Base-by-base conservation (phyloP, 2,329 filamentous ascomycete species). In the Sclerotinia spermophila region DNA sequence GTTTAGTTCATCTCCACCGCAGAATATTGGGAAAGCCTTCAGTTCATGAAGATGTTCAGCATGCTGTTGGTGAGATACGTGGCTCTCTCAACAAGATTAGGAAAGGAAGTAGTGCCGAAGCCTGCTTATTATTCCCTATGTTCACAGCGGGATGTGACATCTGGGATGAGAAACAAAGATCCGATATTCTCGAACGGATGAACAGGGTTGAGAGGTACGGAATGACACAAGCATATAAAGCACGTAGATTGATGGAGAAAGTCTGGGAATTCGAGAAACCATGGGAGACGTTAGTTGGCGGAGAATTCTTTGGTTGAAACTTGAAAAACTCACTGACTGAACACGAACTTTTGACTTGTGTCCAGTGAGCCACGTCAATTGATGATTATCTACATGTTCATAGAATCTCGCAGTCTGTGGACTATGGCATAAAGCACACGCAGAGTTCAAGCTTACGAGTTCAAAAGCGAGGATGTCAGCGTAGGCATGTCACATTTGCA, bases 141-240 rank as follows among this genome's bases (percentile, higher is more conserved):
- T 96, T 96, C 79, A 92, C 91, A 1, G 92, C 92, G 1, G 93
- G 92, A 0, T 94, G 92, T 74, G 91, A 96, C 79, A 88, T 89
- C 1, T 82, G 82, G 69, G 85, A 89, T 64, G 76, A 82, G 45
- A 80, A 80, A 3, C 86, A 90, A 75, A 83, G 89, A 65, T 81
- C 82, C 35, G 84, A 87, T 76, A 87, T 95, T 51, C 82, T 92
- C 76, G 86, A 88, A 74, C 84, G 92, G 62, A 84, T 96, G 77
- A 83, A 84, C 78, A 85, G 85, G 27, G 86, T 93, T 1, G 92
- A 95, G 81, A 87, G 85, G 7, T 89, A 90, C 73, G 92, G 92
- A 6, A 89, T 95, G 87, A 90, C 87, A 72, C 92, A 95, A 83
- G 91, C 89, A 27, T 83, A 85, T 71, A 84, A 85, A 74, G 90